Evolutionary conservation across 1,284 basidiomycete species (phyloP).

Genomic region (Cryptococcus maquisensis): DNA sequence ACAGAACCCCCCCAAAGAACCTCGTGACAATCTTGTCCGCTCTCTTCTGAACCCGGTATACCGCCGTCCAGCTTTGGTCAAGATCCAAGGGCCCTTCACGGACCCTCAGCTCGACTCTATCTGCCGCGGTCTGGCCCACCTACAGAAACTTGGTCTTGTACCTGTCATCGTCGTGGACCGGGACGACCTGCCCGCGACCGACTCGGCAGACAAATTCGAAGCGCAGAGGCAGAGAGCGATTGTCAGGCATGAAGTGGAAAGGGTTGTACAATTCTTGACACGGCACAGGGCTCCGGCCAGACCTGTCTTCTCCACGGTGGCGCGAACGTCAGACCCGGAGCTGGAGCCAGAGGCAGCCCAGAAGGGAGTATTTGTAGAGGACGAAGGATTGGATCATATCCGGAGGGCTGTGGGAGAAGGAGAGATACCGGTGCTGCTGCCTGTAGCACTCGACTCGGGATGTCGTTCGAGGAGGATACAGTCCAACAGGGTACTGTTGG

Average conservation of each 20-base stretch:
- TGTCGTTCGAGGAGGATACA: constrained; percentile 80
- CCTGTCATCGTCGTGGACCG: constrained; percentile 92
- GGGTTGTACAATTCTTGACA: constrained; percentile 78
- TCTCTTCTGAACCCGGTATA: constrained; percentile 77
- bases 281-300: constrained; percentile 78
- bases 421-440: constrained; percentile 95
- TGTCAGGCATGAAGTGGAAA: constrained; percentile 76
- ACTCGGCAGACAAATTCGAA: constrained; percentile 49
- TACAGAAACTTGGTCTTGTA: constrained; percentile 91
- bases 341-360: constrained; percentile 15
- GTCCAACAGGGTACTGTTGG: constrained; percentile 85
- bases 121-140: constrained; percentile 85
- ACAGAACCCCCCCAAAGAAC: constrained; percentile 23
- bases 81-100: constrained; percentile 96
- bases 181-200: constrained; percentile 66
- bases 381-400: constrained; percentile 73
- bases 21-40: constrained; percentile 60
- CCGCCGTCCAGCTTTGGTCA: constrained; percentile 71
- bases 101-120: constrained; percentile 92
- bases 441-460: constrained; percentile 85
- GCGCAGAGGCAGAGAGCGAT: constrained; percentile 55
- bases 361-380: constrained; percentile 48
- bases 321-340: constrained; percentile 56
- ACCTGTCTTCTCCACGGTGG: constrained; percentile 80
- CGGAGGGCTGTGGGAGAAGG: constrained; percentile 82